Percentiles rank a stretch among this genome's conserved stretches.
phyloP scores from a whole-genome alignment of 257 asterid species.

The Przewalskia tangutica region DNA sequence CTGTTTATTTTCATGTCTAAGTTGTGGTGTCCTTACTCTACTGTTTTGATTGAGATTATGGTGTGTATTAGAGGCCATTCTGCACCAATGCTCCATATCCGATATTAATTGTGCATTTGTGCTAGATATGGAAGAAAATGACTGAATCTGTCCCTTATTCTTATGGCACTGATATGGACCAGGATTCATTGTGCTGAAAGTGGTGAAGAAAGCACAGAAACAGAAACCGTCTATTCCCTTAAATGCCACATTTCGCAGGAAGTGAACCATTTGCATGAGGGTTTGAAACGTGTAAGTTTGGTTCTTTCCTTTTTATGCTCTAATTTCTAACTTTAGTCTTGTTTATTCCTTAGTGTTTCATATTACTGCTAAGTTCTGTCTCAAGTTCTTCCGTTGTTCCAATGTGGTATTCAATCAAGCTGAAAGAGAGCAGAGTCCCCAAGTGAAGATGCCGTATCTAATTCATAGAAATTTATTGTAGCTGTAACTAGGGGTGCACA shows the following conservation, averaged over 20 bases:
- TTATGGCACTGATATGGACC: constrained; percentile 16
- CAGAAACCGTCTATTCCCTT: constrained; percentile 82
- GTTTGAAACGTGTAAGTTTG: constrained; percentile 73
- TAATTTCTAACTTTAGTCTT: not conserved
- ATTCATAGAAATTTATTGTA: not conserved
- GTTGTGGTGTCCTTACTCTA: not conserved
- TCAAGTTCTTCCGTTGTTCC: not conserved
- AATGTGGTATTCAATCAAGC: not conserved
- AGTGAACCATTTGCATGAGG: constrained; percentile 98
- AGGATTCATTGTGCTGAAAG: constrained; percentile 99
- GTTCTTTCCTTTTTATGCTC: not conserved
- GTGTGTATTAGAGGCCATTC: not conserved
- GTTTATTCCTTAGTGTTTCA: not conserved
- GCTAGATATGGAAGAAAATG: not conserved
- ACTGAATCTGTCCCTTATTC: not conserved
- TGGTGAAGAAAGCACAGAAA: constrained; percentile 92
- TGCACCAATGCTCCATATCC: not conserved
- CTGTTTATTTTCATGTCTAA: constrained; percentile 1
- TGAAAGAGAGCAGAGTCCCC: not conserved
- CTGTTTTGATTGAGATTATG: not conserved
- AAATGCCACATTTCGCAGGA: constrained; percentile 98
- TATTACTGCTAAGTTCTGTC: not conserved
- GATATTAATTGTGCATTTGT: constrained; percentile 3
- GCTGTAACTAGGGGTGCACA: not conserved
- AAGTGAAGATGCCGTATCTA: not conserved